Evolutionary conservation across 352 stramenopile species (phyloP), one percentile per base, ranked within the genome.

Genomic region (Chrysophaeum taylorii): DNA sequence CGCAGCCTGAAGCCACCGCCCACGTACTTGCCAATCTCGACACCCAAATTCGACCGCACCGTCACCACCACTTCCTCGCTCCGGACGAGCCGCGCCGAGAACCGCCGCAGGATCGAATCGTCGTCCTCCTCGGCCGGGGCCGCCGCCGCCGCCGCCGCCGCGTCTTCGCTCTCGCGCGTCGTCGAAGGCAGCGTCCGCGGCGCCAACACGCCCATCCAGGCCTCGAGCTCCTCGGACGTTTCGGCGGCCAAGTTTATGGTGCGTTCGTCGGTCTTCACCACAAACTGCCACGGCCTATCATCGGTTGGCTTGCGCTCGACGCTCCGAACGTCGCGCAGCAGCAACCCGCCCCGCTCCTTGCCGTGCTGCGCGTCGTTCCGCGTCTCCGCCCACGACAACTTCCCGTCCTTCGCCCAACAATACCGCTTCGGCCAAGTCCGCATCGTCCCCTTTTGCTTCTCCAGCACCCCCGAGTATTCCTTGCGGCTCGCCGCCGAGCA

Each of bases 41-140:
- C 33, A 9, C 33, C 35, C 18, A 5, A 18, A 23, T 42, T 45
- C 9, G 12, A 1, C 16, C 2, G 18, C 33, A 35, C 57, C 15
- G 57, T 66, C 33, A 66, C 57, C 33, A 66, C 57, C 12, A 66
- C 57, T 23, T 66, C 57, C 36, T 66, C 57, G 4, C 16, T n/a
- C 4, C 35, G 7, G 1, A 66, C 57, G 9, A 66, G 36, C 14
- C 23, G 14, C 31, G 57, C 57, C 57, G 57, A 36, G 57, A 66
- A 66, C 57, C 31, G 57, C 15, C 35, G n/a, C 9, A 62, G 2
- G 2, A 37, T 9, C 12, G 5, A 7, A 4, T 14, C 12, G 27
- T 5, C 52, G 9, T 63, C 33, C 7, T 35, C 36, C 14, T 45
- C 31, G 36, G 2, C 9, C 33, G 14, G 5, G 50, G 25, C 38